Evolutionary conservation across 1,284 basidiomycete genomes (phyloP).

Genomic region (Cyathus olla): DNA sequence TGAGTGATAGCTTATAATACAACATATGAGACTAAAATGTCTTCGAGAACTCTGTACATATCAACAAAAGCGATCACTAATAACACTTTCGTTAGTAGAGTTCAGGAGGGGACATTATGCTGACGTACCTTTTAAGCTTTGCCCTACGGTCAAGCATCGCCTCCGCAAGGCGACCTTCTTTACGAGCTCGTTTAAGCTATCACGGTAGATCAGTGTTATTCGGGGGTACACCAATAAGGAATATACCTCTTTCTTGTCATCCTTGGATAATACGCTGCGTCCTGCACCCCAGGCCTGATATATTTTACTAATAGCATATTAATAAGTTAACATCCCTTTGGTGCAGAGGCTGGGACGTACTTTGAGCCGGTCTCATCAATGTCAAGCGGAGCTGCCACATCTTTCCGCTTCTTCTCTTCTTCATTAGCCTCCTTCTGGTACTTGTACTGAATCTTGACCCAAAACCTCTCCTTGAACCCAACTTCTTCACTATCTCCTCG

Average conservation of each 20-base stretch:
- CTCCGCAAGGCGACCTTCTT: constrained; percentile 91
- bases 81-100: not conserved
- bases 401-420: constrained; percentile 83
- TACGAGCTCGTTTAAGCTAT: constrained; percentile 85
- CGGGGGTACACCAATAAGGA: constrained; percentile 6
- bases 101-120: not conserved
- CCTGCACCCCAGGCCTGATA: constrained; percentile 93
- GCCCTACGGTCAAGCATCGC: constrained; percentile 89
- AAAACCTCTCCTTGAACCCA: constrained; percentile 86
- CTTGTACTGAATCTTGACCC: constrained; percentile 91
- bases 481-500: constrained; percentile 87
- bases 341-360: constrained; percentile 54
- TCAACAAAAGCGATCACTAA: constrained; percentile 76
- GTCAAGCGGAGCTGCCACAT: constrained; percentile 63
- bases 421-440: constrained; percentile 90
- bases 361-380: constrained; percentile 80
- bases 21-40: too few relatives aligned
- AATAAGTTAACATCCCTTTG: constrained; percentile 4
- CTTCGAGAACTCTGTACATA: too few relatives aligned
- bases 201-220: constrained; percentile 7
- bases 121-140: constrained; percentile 89
- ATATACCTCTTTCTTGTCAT: constrained; percentile 79
- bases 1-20: too few relatives aligned
- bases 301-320: constrained; percentile 62
- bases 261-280: constrained; percentile 74